phyloP scores from a whole-genome alignment of 1,284 basidiomycete species.

The Puccinia coronata region DNA sequence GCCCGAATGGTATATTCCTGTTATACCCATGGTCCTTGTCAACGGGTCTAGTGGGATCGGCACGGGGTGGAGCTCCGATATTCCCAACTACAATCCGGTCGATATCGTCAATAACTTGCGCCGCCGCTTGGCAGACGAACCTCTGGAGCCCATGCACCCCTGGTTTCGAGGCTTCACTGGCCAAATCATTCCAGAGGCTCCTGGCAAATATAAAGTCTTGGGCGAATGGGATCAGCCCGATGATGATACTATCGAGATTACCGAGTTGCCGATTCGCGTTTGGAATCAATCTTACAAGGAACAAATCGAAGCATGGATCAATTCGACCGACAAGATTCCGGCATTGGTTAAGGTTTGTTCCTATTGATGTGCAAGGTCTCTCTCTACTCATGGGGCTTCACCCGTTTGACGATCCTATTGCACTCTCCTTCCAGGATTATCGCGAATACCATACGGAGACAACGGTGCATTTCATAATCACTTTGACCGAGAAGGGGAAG shows the following conservation, averaged over 20 bases:
- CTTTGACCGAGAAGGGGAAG: slow-evolving; percentile 77
- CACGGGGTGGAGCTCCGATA: slow-evolving; percentile 93
- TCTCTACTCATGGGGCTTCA: background rate
- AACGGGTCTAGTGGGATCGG: slow-evolving; percentile 98
- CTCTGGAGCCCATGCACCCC: slow-evolving; percentile 80
- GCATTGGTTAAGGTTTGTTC: slow-evolving; percentile 62
- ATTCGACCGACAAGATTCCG: slow-evolving; percentile 67
- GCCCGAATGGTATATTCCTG: slow-evolving; percentile 91
- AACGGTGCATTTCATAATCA: slow-evolving; percentile 85
- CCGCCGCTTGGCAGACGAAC: slow-evolving; percentile 82
- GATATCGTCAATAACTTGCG: slow-evolving; percentile 88
- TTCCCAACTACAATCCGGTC: slow-evolving; percentile 89
- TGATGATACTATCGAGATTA: slow-evolving; percentile 88
- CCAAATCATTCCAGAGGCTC: slow-evolving; percentile 50
- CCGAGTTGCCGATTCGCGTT: slow-evolving; percentile 88
- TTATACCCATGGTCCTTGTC: slow-evolving; percentile 83
- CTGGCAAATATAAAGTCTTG: slow-evolving; percentile 69
- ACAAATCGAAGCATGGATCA: slow-evolving; percentile 73
- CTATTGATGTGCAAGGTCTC: slow-evolving; percentile 52
- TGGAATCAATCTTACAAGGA: slow-evolving; percentile 95
- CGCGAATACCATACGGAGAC: slow-evolving; percentile 93
- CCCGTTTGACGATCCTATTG: background rate
- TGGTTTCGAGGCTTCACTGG: slow-evolving; percentile 92
- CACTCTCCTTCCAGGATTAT: slow-evolving; percentile 86
- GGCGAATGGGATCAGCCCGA: slow-evolving; percentile 77